Conservation (phyloP, 108 stramenopile genomes). For the Cyclotella choctawhatcheeana region DNA sequence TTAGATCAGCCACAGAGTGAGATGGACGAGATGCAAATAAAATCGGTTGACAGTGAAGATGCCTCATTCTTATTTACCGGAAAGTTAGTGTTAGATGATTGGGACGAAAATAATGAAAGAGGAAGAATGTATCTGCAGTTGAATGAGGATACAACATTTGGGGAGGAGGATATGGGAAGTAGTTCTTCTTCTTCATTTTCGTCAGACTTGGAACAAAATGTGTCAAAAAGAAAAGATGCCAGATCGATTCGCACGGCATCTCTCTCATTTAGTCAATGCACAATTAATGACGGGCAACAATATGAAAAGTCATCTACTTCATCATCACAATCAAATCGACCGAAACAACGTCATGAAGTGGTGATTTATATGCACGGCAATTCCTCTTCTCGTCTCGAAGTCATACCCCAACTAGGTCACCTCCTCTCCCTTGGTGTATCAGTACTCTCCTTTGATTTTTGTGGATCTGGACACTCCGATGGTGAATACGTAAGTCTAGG, state of each 20-base stretch:
- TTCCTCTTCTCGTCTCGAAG: slow-evolving; percentile 87
- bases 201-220: not conserved
- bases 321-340: too few species aligned
- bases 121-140: slow-evolving; percentile 44
- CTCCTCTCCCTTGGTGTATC: slow-evolving; percentile 76
- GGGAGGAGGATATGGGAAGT: slow-evolving; percentile 9
- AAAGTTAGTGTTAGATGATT: slow-evolving; percentile 28
- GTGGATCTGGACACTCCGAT: slow-evolving; percentile 73
- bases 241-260: not conserved
- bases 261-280: not conserved
- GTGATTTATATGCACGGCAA: slow-evolving; percentile 97
- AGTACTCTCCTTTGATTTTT: slow-evolving; percentile 84
- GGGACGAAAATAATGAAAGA: slow-evolving; percentile 33
- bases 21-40: slow-evolving; percentile 6
- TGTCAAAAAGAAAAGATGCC: not conserved
- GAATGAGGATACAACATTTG: slow-evolving; percentile 12
- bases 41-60: too few species aligned
- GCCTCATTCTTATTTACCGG: not conserved
- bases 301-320: too few species aligned
- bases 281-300: too few species aligned
- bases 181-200: slow-evolving; percentile 3
- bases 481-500: slow-evolving; percentile 86
- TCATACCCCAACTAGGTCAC: slow-evolving; percentile 87
- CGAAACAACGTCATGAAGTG: slow-evolving; percentile 50
- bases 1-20: slow-evolving; percentile 5